Conservation (phyloP, 1,284 basidiomycete genomes). For the Trichosporon asahii region DNA sequence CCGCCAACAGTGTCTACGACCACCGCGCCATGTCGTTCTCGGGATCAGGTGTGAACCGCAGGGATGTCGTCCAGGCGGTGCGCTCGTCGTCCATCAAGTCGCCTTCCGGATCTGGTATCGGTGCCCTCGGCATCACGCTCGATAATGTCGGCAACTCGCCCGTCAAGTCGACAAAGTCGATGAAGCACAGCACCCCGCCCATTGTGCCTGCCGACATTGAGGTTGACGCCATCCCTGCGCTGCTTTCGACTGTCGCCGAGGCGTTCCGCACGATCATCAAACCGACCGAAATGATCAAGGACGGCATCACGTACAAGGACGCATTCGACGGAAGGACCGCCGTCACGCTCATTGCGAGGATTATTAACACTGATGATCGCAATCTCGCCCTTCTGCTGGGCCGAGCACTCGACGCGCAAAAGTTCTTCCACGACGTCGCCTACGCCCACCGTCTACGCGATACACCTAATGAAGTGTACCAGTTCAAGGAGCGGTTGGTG, state of each 20-base stretch:
- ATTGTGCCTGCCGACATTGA: conserved; percentile 36
- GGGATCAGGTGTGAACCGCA: conserved; percentile 36
- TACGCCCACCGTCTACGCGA: conserved; percentile 96
- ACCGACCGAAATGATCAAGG: conserved; percentile 78
- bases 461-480: conserved; percentile 84
- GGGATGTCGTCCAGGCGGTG: conserved; percentile 37
- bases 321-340: conserved; percentile 96
- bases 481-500: conserved; percentile 61
- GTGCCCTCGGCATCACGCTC: conserved; percentile 11
- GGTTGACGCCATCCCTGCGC: conserved; percentile 80
- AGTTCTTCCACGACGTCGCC: conserved; percentile 99
- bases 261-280: conserved; percentile 81
- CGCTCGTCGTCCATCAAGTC: conserved; percentile 35
- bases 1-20: conserved; percentile 33
- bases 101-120: neutral
- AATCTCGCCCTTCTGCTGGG: conserved; percentile 92
- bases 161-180: conserved; percentile 28
- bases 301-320: conserved; percentile 92
- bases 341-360: conserved; percentile 91
- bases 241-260: conserved; percentile 89
- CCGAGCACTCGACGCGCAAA: conserved; percentile 92
- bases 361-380: conserved; percentile 96
- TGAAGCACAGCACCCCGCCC: conserved; percentile 5
- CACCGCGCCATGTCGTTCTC: conserved; percentile 50
- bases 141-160: conserved; percentile 31